A percentile compares a stretch with the other conserved stretches of the same genome.
Conservation (phyloP, 1,284 basidiomycete species). For the Mrakiaceae sp. region DNA sequence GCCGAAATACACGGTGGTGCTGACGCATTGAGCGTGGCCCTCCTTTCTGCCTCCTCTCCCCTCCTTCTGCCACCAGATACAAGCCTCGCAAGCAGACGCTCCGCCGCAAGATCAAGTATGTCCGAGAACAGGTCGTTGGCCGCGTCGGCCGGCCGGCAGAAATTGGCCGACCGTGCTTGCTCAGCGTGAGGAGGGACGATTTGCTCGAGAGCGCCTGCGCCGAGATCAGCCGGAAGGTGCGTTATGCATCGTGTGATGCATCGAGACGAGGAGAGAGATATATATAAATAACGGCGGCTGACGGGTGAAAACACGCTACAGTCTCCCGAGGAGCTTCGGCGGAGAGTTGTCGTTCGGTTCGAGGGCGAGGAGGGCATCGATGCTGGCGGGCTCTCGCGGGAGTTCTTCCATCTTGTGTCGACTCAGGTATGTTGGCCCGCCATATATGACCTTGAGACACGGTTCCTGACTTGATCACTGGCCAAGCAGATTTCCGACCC, state of each 20-base stretch:
- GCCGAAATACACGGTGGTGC: too few species aligned
- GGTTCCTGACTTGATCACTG: too few species aligned
- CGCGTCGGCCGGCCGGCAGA: neutral
- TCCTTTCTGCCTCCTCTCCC: neutral
- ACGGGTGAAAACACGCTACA: neutral
- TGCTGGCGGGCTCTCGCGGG: conserved; percentile 8
- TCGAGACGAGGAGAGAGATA: neutral
- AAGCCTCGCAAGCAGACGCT: conserved; percentile 11
- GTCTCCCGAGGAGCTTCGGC: conserved; percentile 2
- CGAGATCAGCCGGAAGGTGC: neutral
- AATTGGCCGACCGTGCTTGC: neutral
- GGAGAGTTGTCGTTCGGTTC: neutral
- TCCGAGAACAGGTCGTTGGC: conserved; percentile 7
- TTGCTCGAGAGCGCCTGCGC: conserved; percentile 6
- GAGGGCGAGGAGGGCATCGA: conserved; percentile 8
- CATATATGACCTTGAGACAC: too few species aligned
- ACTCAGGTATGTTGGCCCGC: neutral
- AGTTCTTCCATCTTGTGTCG: conserved; percentile 12
- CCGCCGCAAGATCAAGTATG: conserved; percentile 11
- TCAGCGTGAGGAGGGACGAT: neutral
- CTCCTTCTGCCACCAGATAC: neutral
- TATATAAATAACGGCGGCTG: neutral
- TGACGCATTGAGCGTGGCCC: too few species aligned
- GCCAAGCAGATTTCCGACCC: neutral
- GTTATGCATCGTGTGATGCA: neutral